phyloP scores from a whole-genome alignment of 345 rosid species.

The Eucalyptus regnans region DNA sequence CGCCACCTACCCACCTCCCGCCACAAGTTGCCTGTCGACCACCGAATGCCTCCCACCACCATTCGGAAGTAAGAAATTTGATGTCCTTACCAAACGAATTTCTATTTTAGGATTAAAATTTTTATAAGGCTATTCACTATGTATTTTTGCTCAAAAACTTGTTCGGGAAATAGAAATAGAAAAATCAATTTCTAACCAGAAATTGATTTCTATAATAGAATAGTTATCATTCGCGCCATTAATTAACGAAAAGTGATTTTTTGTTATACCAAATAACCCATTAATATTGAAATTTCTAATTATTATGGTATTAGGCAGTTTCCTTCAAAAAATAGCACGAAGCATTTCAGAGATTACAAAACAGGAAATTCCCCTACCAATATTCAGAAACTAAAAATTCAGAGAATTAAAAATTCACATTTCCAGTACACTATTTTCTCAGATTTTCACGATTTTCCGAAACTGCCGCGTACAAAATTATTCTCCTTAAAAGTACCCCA shows the following conservation, averaged over 20 bases:
- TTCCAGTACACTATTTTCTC: background rate
- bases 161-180: accelerated
- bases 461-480: background rate
- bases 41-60: too few species aligned
- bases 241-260: too few species aligned
- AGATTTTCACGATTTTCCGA: background rate
- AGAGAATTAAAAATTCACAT: background rate
- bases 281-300: too few species aligned
- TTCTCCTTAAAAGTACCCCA: background rate
- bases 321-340: background rate
- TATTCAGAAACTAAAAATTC: background rate
- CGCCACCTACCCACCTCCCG: accelerated
- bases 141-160: too few species aligned
- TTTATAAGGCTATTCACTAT: too few species aligned
- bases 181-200: accelerated
- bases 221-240: accelerated
- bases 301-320: too few species aligned
- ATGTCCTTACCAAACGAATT: accelerated
- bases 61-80: too few species aligned
- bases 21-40: accelerated
- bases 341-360: background rate
- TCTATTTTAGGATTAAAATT: accelerated
- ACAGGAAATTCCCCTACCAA: background rate
- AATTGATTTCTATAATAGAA: too few species aligned
- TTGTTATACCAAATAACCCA: background rate